A percentile compares a stretch with the other conserved stretches of the same genome.
These are phyloP conservation scores for Chenopodium album DNA, from an alignment of 148 eudicot genomes.

Conservation along the genomic window DNA sequence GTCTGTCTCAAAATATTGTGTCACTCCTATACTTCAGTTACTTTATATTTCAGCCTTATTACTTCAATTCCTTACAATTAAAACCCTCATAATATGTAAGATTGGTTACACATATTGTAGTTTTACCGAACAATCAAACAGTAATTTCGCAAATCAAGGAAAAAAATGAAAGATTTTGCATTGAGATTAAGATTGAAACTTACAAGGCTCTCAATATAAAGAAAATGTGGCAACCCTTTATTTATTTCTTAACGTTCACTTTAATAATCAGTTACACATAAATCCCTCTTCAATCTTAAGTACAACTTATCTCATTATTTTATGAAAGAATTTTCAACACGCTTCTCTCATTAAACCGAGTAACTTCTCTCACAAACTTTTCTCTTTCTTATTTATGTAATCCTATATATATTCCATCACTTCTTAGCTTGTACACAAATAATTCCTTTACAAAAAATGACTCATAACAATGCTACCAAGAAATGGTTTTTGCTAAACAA, in stretches of 20 bases:
- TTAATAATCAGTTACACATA: constrained; percentile 23
- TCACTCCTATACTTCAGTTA: no score
- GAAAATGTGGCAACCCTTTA: neutral
- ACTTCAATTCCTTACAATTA: no score
- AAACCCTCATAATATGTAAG: no score
- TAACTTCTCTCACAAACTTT: constrained; percentile 27
- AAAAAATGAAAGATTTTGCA: neutral
- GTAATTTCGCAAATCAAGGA: constrained; percentile 4
- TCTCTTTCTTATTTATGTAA: neutral
- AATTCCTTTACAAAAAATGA: neutral
- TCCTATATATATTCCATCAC: constrained; percentile 9
- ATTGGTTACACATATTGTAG: no score
- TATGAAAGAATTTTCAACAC: constrained; percentile 22
- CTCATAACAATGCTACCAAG: neutral
- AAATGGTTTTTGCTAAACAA: constrained; percentile 28
- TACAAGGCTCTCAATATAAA: constrained; percentile 17
- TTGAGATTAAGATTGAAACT: constrained; percentile 18
- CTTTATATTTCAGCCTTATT: no score
- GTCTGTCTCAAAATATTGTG: no score
- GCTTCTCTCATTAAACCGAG: constrained; percentile 23
- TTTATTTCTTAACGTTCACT: constrained; percentile 28
- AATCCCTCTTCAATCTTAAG: constrained; percentile 5
- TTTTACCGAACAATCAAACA: neutral
- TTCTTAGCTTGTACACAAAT: neutral
- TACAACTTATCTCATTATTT: neutral